phyloP scores from a whole-genome alignment of 805 yeast species.

The Nematodospora valgi region DNA sequence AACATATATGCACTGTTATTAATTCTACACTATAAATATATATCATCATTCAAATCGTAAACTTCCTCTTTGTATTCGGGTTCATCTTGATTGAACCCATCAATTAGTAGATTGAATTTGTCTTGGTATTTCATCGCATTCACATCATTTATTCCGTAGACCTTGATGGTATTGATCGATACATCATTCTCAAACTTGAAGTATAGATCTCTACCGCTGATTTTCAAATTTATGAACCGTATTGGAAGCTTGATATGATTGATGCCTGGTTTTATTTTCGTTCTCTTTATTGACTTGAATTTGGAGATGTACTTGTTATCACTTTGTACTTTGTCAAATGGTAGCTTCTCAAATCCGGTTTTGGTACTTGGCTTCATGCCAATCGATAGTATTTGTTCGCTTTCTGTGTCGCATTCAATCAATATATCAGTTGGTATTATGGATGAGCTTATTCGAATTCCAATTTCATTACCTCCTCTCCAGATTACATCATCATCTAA shows the following conservation, averaged over 20 bases:
- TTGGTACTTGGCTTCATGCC: slow-evolving; percentile 8
- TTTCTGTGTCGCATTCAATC: slow-evolving; percentile 8
- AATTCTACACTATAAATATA: too few relatives aligned
- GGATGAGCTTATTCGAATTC: slow-evolving; percentile 30
- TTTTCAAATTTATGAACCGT: slow-evolving; percentile 28
- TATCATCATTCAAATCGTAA: too few relatives aligned
- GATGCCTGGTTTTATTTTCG: slow-evolving; percentile 1
- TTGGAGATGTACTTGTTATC: slow-evolving; percentile 2
- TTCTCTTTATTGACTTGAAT: slow-evolving; percentile 5
- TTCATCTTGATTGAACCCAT: too few relatives aligned
- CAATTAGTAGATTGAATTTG: too few relatives aligned
- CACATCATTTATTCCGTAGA: neutral
- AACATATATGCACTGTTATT: too few relatives aligned
- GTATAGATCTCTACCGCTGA: slow-evolving; percentile 32
- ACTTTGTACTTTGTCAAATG: slow-evolving; percentile 9
- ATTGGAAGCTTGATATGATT: slow-evolving; percentile 32
- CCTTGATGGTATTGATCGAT: neutral
- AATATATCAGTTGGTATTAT: slow-evolving; percentile 35
- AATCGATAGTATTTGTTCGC: neutral
- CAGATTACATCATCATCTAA: slow-evolving; percentile 32
- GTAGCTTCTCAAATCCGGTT: slow-evolving; percentile 4
- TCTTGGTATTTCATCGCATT: too few relatives aligned
- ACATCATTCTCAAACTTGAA: neutral
- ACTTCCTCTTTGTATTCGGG: too few relatives aligned
- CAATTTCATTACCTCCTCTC: slow-evolving; percentile 28